Percentiles rank a stretch among this genome's conserved stretches.
Evolutionary conservation across 2,329 filamentous ascomycete species (phyloP).

Genomic region (Rutstroemia sp.): DNA sequence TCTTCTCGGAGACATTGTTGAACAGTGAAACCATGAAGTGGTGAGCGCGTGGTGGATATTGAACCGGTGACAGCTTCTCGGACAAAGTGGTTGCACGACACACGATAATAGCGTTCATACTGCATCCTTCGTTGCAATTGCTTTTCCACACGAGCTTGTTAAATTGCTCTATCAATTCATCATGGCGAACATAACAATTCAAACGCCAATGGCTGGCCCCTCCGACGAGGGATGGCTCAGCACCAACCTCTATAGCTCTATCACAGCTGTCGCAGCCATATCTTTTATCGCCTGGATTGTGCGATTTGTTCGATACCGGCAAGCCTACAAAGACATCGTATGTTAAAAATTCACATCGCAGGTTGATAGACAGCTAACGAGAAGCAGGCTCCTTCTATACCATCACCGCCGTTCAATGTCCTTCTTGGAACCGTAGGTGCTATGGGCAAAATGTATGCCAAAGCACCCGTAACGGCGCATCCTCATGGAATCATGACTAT

Average conservation of each 20-base stretch:
- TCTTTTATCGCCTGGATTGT: not conserved
- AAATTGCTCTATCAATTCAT: not conserved
- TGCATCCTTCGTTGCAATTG: too few relatives aligned
- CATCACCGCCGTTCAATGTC: slow-evolving; percentile 5
- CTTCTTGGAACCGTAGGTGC: not conserved
- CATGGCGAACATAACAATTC: not conserved
- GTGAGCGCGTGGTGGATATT: too few relatives aligned
- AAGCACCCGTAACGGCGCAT: slow-evolving; percentile 1
- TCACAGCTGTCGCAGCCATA: not conserved
- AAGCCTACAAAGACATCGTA: not conserved
- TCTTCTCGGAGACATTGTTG: too few relatives aligned
- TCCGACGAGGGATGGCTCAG: not conserved
- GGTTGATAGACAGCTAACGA: not conserved
- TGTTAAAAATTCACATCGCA: not conserved
- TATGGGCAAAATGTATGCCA: slow-evolving; percentile 1
- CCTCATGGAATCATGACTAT: slow-evolving; percentile 9
- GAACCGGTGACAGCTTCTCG: too few relatives aligned
- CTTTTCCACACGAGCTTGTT: too few relatives aligned
- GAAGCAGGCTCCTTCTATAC: not conserved
- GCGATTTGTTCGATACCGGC: not conserved
- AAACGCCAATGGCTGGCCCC: not conserved
- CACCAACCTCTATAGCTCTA: not conserved
- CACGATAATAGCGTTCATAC: too few relatives aligned
- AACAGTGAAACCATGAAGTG: too few relatives aligned
- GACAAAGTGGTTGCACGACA: too few relatives aligned